Base-by-base conservation (phyloP, 208 protist species). In the Leishmania tropica region DNA sequence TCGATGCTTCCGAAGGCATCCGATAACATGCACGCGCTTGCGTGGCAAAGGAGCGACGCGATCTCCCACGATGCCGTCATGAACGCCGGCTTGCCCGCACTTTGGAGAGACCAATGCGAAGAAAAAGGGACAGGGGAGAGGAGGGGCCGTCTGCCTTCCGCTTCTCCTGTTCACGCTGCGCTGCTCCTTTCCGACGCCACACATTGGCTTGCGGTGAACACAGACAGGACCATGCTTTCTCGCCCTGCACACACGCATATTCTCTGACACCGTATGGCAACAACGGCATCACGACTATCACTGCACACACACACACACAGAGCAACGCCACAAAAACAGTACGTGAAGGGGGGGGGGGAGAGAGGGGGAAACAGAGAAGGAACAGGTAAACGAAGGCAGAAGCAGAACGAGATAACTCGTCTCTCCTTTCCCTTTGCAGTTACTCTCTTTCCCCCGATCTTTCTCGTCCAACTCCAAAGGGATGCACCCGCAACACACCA, bases 261-360 rank as follows among this genome's bases (percentile, higher is more conserved):
- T 67, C 60, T 37, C 13, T 15, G 31, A 67, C 60, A 67, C 28
- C 28, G 1, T 53, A 67, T 67, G 60, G 60, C 60, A 37, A 35
- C 60, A 67, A 67, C 60, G 24, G 31, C 60, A 67, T 7, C 13
- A 17, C 2, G 11, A 62, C 60, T 24, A 67, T 31, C n/a, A 37
- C 40, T 3, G 15, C 68, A 10, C n/a, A 37, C 35, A 67, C 48
- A 24, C 37, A 40, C 60, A 67, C 60, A 15, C n/a, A 40, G n/a
- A 28, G 31, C 60, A 67, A 67, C 60, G n/a, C n/a, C 40, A 67
- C n/a, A 67, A 24, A 62, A 67, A 37, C 60, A 67, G n/a, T 67
- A 60, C 2, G 15, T 19, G 24, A n/a, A 19, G 56, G 24, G 21
- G 56, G 21, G 21, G 56, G 56, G 56, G 2, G 56, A 21, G 31